These are phyloP conservation scores for Paramecium octaurelia DNA, from an alignment of 73 alveolate genomes.

Conservation along the genomic window DNA sequence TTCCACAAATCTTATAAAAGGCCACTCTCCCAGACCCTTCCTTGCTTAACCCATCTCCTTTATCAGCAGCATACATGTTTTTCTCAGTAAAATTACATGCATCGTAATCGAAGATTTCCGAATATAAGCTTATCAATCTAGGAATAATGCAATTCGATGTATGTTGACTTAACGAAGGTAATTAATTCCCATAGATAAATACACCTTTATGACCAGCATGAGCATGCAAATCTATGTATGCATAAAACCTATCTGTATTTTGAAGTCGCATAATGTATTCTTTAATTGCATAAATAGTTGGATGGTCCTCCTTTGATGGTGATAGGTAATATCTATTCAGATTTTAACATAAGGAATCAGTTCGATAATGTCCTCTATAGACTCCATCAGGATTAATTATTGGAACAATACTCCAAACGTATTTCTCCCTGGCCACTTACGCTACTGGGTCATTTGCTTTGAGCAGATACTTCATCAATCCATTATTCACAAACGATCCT, in stretches of 20 bases:
- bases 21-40: conserved; percentile 98
- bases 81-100: conserved; percentile 83
- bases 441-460: conserved; percentile 68
- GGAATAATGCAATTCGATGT: conserved; percentile 71
- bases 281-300: conserved; percentile 90
- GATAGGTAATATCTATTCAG: conserved; percentile 90
- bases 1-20: conserved; percentile 85
- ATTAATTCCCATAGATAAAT: conserved; percentile 88
- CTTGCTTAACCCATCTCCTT: conserved; percentile 84
- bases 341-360: conserved; percentile 91
- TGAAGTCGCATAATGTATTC: conserved; percentile 74
- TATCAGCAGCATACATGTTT: conserved; percentile 86
- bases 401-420: conserved; percentile 95
- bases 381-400: conserved; percentile 98
- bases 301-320: conserved; percentile 84
- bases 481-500: conserved; percentile 89
- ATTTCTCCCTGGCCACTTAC: conserved; percentile 76
- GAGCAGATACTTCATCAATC: conserved; percentile 81
- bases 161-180: neutral
- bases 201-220: conserved; percentile 96
- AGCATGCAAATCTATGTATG: conserved; percentile 97
- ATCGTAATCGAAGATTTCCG: conserved; percentile 89
- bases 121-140: conserved; percentile 83
- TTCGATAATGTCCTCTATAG: conserved; percentile 94
- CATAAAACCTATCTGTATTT: conserved; percentile 72